Evolutionary conservation across 1,284 basidiomycete genomes (phyloP), one percentile per base, ranked within the genome.

Genomic region (Vanrija humicola): DNA sequence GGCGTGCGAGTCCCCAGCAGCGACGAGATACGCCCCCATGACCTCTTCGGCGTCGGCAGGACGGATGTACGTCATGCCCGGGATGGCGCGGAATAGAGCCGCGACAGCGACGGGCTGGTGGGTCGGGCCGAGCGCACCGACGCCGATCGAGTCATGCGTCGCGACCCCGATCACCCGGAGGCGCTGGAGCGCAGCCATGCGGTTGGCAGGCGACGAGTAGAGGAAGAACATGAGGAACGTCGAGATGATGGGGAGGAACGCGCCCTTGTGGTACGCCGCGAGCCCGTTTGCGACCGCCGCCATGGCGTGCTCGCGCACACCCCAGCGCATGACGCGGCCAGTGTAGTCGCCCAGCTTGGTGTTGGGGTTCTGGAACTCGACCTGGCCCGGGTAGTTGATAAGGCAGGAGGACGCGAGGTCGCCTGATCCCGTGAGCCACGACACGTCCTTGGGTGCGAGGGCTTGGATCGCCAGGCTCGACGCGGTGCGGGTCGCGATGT

Each of bases 51-150:
- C 66, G 42, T 67, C 66, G 26, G 61, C 58, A 8, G 66, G 66
- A 3, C 66, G 61, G 21, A 64, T 40, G 34, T 62, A 55, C 49
- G 58, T 64, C 43, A 67, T 46, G 9, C 54, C 54, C 3, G 65
- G 64, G 18, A 67, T 39, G n/a, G 60, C 60, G 21, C 64, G 59
- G 47, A 59, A 66, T 44, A 66, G 61, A 10, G 55, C 21, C 1
- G 60, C 55, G 6, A 67, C 52, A 7, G 55, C 65, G 43, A 67
- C 53, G 4, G 65, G 64, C 50, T 65, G 65, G 51, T 66, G 64
- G 5, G 63, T 67, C 51, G 94, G 93, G 46, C 94, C 94, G 68
- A 97, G 93, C 78, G 97, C 93, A 64, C 74, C 89, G 50, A 92
- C 86, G 78, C 89, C 90, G 65, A 92, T 92, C 47, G 88, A 89